Evolutionary conservation across 345 rosid genomes (phyloP).

Genomic region (Erucastrum elatum): DNA sequence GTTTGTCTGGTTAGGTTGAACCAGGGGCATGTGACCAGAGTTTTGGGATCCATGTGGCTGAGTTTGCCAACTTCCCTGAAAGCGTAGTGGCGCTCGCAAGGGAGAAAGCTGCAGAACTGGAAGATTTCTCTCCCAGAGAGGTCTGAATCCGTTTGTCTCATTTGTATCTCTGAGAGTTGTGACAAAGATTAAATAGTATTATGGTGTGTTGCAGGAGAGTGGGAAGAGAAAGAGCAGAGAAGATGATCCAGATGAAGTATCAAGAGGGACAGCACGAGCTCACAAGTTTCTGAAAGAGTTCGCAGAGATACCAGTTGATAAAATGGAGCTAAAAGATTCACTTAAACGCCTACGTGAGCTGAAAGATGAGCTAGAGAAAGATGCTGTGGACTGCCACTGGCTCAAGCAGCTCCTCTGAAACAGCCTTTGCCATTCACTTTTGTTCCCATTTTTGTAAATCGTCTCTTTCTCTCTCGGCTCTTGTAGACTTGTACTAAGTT

Average conservation of each 20-base stretch:
- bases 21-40: slow-evolving; percentile 98
- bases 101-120: slow-evolving; percentile 93
- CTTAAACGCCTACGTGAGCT: slow-evolving; percentile 52
- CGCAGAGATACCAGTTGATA: slow-evolving; percentile 81
- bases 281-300: slow-evolving; percentile 74
- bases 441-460: background rate
- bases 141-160: slow-evolving; percentile 34
- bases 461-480: background rate
- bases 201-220: slow-evolving; percentile 50
- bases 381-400: slow-evolving; percentile 63
- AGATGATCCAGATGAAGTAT: slow-evolving; percentile 55
- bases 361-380: slow-evolving; percentile 71
- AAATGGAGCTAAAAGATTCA: slow-evolving; percentile 76
- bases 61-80: slow-evolving; percentile 94
- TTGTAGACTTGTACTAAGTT: slow-evolving; percentile 1
- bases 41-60: slow-evolving; percentile 98
- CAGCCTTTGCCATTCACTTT: background rate
- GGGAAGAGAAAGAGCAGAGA: slow-evolving; percentile 67
- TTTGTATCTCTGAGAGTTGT: background rate
- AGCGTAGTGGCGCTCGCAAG: slow-evolving; percentile 90
- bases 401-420: slow-evolving; percentile 65
- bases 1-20: slow-evolving; percentile 57
- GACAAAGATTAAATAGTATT: background rate
- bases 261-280: slow-evolving; percentile 76
- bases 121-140: slow-evolving; percentile 87